Base-by-base conservation (phyloP, 768 basidiomycete species). In the Pleurotus ostreatus region DNA sequence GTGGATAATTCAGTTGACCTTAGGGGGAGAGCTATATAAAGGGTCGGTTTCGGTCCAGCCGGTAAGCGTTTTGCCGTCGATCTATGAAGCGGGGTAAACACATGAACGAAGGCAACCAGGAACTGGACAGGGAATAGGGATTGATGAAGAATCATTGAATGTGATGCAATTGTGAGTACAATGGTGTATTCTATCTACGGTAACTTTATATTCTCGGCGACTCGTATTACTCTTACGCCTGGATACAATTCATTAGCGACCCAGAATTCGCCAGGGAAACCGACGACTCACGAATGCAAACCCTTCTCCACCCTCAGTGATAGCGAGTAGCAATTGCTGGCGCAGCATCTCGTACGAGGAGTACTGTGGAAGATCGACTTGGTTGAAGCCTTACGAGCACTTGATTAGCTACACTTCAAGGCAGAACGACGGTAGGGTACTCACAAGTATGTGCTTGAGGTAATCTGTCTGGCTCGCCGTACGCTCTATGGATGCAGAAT, bases 321-420 rank as follows among this genome's bases (percentile, higher is more conserved):
- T 96, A 37, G 96, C 93, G 60, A 96, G 78, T 55, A 95, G 71
- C 38, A 99, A 70, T 68, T 92, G 92, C 60, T 91, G 89, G 23
- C 97, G 85, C 60, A 99, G 81, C 82, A 94, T 94, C 68, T 99
- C 97, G 66, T 99, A 98, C 15, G 92, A 93, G 2, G 92, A 88
- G 69, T 96, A 98, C 61, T 90, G 89, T 0, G 96, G 95, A 44
- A 99, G 79, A 69, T 96, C 94, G 57, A 94, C 93, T 68, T 94
- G 92, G 69, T 94, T 94, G 81, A 94, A 94, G 69, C 91, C 91
- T 94, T 56, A 2, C 60, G 37, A 46, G 51, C 49, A 38, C 53
- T 60, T 38, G 65, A 55, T 63, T 57, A 66, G 47, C 16, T 34
- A 20, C 9, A 61, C 16, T 22, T 13, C 25, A n/a, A 6, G 15